Evolutionary conservation across 805 yeast species (phyloP).

Genomic region (Monosporozyma unispora): DNA sequence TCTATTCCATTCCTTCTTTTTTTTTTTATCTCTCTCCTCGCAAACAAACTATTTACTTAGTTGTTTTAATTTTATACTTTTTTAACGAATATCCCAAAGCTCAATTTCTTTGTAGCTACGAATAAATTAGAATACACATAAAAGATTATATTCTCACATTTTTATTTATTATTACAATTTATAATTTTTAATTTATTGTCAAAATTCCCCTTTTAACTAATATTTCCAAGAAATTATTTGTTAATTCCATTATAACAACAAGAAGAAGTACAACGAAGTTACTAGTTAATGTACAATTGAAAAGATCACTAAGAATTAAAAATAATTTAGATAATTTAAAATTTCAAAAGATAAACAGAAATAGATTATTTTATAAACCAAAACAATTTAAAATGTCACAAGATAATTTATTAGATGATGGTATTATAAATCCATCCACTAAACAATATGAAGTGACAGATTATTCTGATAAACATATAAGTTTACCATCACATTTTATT

Average conservation of each 20-base stretch:
- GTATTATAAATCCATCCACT: slow-evolving; percentile 19
- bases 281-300: not conserved
- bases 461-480: slow-evolving; percentile 30
- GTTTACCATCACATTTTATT: slow-evolving; percentile 62
- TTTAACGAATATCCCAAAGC: not conserved
- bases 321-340: not conserved
- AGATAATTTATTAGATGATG: slow-evolving; percentile 34
- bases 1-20: not conserved
- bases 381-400: slow-evolving; percentile 29
- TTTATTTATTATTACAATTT: not conserved
- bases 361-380: not conserved
- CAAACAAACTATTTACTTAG: no score
- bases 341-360: not conserved
- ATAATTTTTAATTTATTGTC: not conserved
- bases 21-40: no score
- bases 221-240: not conserved
- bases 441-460: slow-evolving; percentile 25
- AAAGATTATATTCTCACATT: not conserved
- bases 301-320: not conserved
- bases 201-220: not conserved
- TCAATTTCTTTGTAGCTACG: not conserved
- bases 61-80: not conserved
- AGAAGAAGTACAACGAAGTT: no score
- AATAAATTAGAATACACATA: not conserved
- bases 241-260: not conserved